A percentile compares a stretch with the other conserved stretches of the same genome.
Evolutionary conservation across 352 stramenopile species (phyloP).

Genomic region (Pythium plurisporium): DNA sequence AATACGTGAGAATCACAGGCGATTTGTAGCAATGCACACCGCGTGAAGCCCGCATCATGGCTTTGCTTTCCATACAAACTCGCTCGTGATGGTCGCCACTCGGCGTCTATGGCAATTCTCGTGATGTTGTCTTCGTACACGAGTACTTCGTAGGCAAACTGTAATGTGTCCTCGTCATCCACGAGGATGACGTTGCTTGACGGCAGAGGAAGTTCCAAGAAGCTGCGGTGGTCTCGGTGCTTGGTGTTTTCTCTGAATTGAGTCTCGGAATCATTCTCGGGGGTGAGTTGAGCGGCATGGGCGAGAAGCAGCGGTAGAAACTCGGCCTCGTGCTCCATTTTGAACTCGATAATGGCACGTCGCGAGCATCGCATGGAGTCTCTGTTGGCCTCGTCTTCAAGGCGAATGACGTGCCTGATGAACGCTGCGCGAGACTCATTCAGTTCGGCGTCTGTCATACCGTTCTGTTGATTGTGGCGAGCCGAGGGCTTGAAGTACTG

Average conservation of each 20-base stretch:
- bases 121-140: conserved; percentile 34
- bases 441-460: not conserved
- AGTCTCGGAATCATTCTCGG: not conserved
- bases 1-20: conserved; percentile 61
- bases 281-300: not conserved
- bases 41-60: conserved; percentile 28
- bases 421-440: conserved; percentile 41
- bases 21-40: conserved; percentile 60
- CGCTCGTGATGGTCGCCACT: conserved; percentile 47
- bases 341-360: conserved; percentile 52
- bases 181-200: conserved; percentile 43
- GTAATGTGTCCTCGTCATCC: conserved; percentile 45
- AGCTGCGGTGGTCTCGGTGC: conserved; percentile 1
- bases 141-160: conserved; percentile 43
- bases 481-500: conserved; percentile 51
- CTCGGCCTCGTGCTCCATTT: conserved; percentile 59
- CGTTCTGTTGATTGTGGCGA: conserved; percentile 10
- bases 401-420: conserved; percentile 47
- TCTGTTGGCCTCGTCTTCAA: conserved; percentile 22
- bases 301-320: conserved; percentile 55
- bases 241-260: not conserved
- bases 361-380: conserved; percentile 31
- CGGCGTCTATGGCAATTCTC: conserved; percentile 47
- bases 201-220: conserved; percentile 46
- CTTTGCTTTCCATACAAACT: not conserved